These are phyloP conservation scores for Pachysolen tannophilus DNA, from an alignment of 805 yeast species.

Conservation along the genomic window DNA sequence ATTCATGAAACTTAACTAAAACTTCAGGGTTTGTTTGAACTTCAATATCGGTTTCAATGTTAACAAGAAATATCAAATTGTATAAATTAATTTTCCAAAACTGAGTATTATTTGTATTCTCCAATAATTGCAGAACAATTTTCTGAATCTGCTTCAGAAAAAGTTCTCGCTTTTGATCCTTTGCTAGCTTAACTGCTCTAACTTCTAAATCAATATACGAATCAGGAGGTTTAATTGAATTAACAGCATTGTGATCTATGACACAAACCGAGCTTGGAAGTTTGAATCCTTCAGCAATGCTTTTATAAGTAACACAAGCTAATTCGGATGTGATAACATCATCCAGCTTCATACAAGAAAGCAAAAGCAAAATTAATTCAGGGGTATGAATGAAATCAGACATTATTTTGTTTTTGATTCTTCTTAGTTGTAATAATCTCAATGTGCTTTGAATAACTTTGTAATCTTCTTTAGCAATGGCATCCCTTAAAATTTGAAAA, in stretches of 20 bases:
- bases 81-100: slow-evolving; percentile 31
- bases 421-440: slow-evolving; percentile 45
- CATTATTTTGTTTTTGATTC: slow-evolving; percentile 49
- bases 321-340: slow-evolving; percentile 43
- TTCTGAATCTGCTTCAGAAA: slow-evolving; percentile 32
- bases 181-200: slow-evolving; percentile 52
- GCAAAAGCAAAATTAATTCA: slow-evolving; percentile 38
- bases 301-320: slow-evolving; percentile 45
- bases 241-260: slow-evolving; percentile 34
- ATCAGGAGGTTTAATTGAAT: slow-evolving; percentile 55
- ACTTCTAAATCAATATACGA: slow-evolving; percentile 48
- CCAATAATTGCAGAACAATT: background rate
- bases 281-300: slow-evolving; percentile 30
- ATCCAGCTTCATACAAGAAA: slow-evolving; percentile 48
- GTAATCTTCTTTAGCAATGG: slow-evolving; percentile 39
- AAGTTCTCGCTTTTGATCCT: slow-evolving; percentile 42
- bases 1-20: slow-evolving; percentile 34
- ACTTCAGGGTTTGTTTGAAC: slow-evolving; percentile 31
- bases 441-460: slow-evolving; percentile 60
- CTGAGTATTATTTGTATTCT: background rate
- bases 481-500: slow-evolving; percentile 39
- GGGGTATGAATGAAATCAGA: slow-evolving; percentile 48
- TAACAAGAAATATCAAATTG: slow-evolving; percentile 30
- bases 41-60: slow-evolving; percentile 48
- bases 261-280: slow-evolving; percentile 47